Evolutionary conservation across 352 stramenopile genomes (phyloP), one percentile per base, ranked within the genome.

Genomic region (Pythium phragmiticola): DNA sequence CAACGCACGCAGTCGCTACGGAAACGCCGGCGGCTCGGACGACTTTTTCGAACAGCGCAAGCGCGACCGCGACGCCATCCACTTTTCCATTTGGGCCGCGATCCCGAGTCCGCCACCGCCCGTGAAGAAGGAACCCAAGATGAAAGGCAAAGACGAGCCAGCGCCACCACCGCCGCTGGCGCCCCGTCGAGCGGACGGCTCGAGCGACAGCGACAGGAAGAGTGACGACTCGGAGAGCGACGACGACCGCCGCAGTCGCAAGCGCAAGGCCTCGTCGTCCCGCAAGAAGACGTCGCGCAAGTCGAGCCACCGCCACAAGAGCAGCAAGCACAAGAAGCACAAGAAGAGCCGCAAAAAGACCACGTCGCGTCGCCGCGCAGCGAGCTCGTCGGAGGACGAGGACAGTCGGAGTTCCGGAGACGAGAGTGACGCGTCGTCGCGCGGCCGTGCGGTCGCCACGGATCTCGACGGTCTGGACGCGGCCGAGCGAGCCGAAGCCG

Each of bases 31-130:
- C 39, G 74, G 87, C 42, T 70, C 70, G 3, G 78, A 90, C 28
- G 73, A 74, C 7, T 92, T 92, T 65, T 94, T 88, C 34, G 80
- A 93, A 26, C 66, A 84, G 61, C 79, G 87, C 61, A 90, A 90
- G 60, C 73, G 65, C 41, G 67, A 94, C 7, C 78, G 87, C 43
- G 81, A 94, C 0, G 47, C 60, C 1, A 81, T 81, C 21, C 33
- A 57, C 33, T 93, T 87, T 61, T 92, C 74, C 53, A 90, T 95
- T 54, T 95, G 87, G 87, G 64, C 72, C 11, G 48, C 66, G 0
- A 92, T 95, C 54, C 84, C 84, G 1, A 94, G 84, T 36, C 84
- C 87, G 5, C 69, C 74, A 28, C 79, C 77, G 3, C 72, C 75
- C 19, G 50, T 57, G 9, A 87, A 87, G 60, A 75, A 63, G 19